Evolutionary conservation across 306 rosid species (phyloP).

Genomic region (Prunus armeniaca): DNA sequence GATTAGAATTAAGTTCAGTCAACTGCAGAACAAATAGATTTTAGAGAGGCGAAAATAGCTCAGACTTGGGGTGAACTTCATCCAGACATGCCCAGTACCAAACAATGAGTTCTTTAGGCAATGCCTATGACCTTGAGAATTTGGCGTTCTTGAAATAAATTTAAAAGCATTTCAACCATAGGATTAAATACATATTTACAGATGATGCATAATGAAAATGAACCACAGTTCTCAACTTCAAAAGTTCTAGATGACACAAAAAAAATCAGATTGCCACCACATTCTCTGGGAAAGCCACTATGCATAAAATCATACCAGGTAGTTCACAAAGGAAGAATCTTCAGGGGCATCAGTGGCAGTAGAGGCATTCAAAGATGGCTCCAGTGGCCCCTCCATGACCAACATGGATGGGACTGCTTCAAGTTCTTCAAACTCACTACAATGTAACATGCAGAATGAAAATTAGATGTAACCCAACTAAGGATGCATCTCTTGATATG

Average conservation of each 20-base stretch:
- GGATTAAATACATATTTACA: neutral
- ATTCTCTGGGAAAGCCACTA: neutral
- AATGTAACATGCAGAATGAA: neutral
- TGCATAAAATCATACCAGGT: slow-evolving; percentile 17
- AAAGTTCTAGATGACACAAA: neutral
- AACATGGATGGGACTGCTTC: slow-evolving; percentile 58
- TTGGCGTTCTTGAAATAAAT: neutral
- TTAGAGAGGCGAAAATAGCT: neutral
- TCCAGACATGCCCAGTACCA: slow-evolving; percentile 1
- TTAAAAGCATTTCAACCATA: neutral
- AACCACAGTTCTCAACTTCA: neutral
- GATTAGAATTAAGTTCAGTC: neutral
- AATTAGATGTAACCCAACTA: neutral
- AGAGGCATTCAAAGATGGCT: slow-evolving; percentile 51
- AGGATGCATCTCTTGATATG: neutral
- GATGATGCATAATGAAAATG: neutral
- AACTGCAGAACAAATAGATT: neutral
- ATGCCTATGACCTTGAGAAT: neutral
- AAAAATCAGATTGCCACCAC: neutral
- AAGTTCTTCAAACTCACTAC: slow-evolving; percentile 76
- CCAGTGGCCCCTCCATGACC: slow-evolving; percentile 54
- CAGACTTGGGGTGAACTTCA: neutral
- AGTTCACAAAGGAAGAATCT: slow-evolving; percentile 58
- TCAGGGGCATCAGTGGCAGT: slow-evolving; percentile 49
- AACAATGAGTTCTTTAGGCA: neutral